Base-by-base conservation (phyloP, 495 filamentous ascomycete genomes). In the Hypoxylon perforatum region DNA sequence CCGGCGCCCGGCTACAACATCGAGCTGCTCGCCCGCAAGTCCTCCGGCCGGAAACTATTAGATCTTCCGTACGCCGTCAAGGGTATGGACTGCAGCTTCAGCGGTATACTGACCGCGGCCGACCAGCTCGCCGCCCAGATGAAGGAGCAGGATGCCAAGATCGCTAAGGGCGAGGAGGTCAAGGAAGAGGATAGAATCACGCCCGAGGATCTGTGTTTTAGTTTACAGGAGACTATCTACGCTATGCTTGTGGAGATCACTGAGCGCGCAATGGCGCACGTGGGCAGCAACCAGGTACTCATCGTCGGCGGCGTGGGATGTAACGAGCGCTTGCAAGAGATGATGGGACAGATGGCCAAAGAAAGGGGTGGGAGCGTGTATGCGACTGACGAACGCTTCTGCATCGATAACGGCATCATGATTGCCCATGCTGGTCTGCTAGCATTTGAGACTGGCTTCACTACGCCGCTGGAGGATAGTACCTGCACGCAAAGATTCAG, bases 341-440 rank as follows among this genome's bases (percentile, higher is more conserved):
- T 99, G 95, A 99, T 99, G 96, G 92, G 90, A 0, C 77, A 90
- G 8, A 99, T 99, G 95, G 95, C 93, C n/a, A 81, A 82, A 38
- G 93, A 96, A 75, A 82, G 96, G 33, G 91, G 93, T 15, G 95
- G 95, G 0, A 92, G 86, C 75, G 91, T 97, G 17, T 97, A 90
- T 80, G 94, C 94, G 8, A 99, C 94, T 0, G 94, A 98, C 76
- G 93, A 98, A 78, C 86, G 95, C 45, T 98, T 96, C 78, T 98
- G 95, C 72, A 99, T 99, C 65, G 96, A 99, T 79, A 99, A 99
- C 73, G 96, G 95, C 42, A 97, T 99, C 60, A 99, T 99, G 95
- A 99, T 99, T 80, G 95, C 95, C 11, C 95, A 99, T 80, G 95
- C 95, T 9, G 95, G 95, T 22, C 77, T 99, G 69, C 73, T 97